phyloP scores from a whole-genome alignment of 441 rosid species.

The Erysimum cheiri region DNA sequence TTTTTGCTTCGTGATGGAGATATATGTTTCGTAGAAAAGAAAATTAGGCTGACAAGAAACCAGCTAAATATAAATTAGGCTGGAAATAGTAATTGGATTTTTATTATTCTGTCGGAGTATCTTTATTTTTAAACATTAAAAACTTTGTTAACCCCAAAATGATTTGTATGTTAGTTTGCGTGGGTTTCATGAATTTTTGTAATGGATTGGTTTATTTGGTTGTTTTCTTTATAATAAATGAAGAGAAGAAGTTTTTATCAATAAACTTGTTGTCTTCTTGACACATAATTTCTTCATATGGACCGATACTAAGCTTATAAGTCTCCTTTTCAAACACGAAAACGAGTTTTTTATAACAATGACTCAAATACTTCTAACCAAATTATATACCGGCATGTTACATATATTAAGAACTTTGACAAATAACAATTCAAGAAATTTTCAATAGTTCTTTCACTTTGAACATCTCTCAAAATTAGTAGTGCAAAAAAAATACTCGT shows the following conservation, averaged over 20 bases:
- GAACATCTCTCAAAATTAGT: too few relatives aligned
- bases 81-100: neutral
- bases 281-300: neutral
- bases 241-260: neutral
- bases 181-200: neutral
- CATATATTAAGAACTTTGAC: neutral
- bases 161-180: neutral
- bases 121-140: neutral
- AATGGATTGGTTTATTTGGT: neutral
- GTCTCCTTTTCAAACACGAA: slow-evolving; percentile 18
- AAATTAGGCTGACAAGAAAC: slow-evolving; percentile 43
- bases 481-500: too few relatives aligned
- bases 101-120: slow-evolving; percentile 13
- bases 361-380: too few relatives aligned
- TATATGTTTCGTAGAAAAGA: slow-evolving; percentile 27
- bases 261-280: neutral
- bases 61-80: slow-evolving; percentile 31
- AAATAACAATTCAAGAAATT: neutral
- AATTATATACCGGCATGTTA: neutral
- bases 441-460: neutral
- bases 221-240: neutral
- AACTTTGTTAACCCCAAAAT: too few relatives aligned
- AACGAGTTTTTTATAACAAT: neutral
- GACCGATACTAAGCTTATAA: slow-evolving; percentile 1
- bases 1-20: slow-evolving; percentile 1